Base-by-base conservation (phyloP, 1,284 basidiomycete species). In the Puccinia triticina region DNA sequence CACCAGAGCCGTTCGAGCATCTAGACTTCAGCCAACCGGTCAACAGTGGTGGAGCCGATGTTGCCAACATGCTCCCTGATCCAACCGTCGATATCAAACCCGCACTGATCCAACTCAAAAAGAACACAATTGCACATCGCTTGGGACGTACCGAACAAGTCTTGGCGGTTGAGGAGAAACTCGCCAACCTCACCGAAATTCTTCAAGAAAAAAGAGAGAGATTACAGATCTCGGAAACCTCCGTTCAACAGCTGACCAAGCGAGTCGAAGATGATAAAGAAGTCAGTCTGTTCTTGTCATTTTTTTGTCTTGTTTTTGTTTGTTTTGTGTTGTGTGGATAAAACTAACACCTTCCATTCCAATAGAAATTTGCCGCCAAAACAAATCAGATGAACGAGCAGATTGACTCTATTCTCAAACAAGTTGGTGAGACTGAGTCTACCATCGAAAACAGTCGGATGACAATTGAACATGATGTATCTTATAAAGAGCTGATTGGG, bases 231-330 rank as follows among this genome's bases (percentile, higher is more conserved):
- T 85, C 92, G 32, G 91, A 93, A 86, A 92, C 85, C 43, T 85
- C 86, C 61, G 83, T 88, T 29, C 87, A 85, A 77, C 84, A 86
- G 40, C 84, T 86, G 12, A 84, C 86, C 23, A 91, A 93, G 71
- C 91, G 94, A 85, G 92, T 93, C 0, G 93, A 94, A 83, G 91
- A 92, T 83, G 88, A 92, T 61, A 91, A 92, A 86, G 91, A 91
- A 85, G 93, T 93, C 83, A 85, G 91, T 89, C 11, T 40, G 29
- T n/a, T 76, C 32, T 77, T 37, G 4, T 71, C 29, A 7, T 12
- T n/a, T 18, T 34, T 46, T 72, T n/a, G n/a, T n/a, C n/a, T n/a
- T n/a, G n/a, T n/a, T 37, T 37, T 7, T 4, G 40, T 10, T 50
- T 50, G 48, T 50, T 29, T 50, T 50, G 18, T 50, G 2, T 3